Percentiles rank a stretch among this genome's conserved stretches.
phyloP scores from a whole-genome alignment of 2,329 filamentous ascomycete genomes.

The Talaromyces sp. region DNA sequence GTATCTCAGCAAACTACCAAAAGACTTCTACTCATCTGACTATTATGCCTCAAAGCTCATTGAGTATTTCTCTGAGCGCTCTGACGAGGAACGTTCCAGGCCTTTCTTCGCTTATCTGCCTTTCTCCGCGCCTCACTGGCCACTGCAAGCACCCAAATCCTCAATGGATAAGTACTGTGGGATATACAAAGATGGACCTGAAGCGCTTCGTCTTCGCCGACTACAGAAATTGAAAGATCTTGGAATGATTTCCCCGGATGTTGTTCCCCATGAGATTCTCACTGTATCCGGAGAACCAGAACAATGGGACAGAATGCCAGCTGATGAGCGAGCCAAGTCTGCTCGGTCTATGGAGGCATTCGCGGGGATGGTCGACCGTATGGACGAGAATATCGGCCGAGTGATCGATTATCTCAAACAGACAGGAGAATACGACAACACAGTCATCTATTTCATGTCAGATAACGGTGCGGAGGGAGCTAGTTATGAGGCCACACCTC shows the following conservation, averaged over 20 bases:
- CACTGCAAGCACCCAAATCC: conserved; percentile 52
- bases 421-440: conserved; percentile 53
- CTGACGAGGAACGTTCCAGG: conserved; percentile 39
- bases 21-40: conserved; percentile 37
- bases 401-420: conserved; percentile 49
- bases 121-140: conserved; percentile 57
- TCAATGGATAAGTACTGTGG: conserved; percentile 52
- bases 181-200: conserved; percentile 54
- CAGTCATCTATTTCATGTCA: conserved; percentile 53
- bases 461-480: conserved; percentile 55
- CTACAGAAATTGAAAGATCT: conserved; percentile 50
- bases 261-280: conserved; percentile 48
- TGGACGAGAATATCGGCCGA: conserved; percentile 51
- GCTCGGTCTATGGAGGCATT: conserved; percentile 53
- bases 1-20: conserved; percentile 16
- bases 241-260: conserved; percentile 46
- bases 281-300: conserved; percentile 38
- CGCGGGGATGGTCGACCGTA: conserved; percentile 53
- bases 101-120: conserved; percentile 54
- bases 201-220: conserved; percentile 48
- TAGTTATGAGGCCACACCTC: conserved; percentile 49
- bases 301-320: conserved; percentile 43
- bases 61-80: conserved; percentile 33
- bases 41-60: conserved; percentile 33
- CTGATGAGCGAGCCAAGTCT: conserved; percentile 44